Evolutionary conservation across 2,329 filamentous ascomycete species (phyloP).

Genomic region (Madurella fahalii): DNA sequence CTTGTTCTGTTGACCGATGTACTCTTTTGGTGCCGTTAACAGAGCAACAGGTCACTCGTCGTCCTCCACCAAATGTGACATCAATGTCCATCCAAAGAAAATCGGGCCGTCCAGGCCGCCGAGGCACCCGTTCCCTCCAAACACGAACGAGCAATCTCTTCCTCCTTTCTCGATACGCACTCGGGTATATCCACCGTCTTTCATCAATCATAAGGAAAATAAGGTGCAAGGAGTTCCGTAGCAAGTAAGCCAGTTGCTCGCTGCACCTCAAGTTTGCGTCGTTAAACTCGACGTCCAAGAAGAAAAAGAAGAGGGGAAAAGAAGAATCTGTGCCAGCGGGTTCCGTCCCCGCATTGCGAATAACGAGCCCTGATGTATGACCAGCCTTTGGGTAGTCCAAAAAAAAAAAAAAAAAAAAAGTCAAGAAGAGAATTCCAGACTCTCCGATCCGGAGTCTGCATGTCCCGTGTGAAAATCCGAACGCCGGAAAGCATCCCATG

Average conservation of each 20-base stretch:
- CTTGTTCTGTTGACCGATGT: too few species aligned
- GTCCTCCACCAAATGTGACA: too few species aligned
- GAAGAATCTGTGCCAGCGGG: background rate
- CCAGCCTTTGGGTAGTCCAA: background rate
- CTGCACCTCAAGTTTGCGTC: background rate
- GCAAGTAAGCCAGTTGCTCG: background rate
- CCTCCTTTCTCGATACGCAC: background rate
- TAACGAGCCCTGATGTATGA: background rate
- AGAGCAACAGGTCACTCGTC: too few species aligned
- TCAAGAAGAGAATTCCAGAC: background rate
- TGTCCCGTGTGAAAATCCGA: background rate
- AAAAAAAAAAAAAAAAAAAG: background rate
- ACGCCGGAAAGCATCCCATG: background rate
- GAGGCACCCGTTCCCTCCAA: background rate
- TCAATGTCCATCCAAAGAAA: slow-evolving; percentile 1
- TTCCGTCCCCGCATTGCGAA: background rate
- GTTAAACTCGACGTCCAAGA: background rate
- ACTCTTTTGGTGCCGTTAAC: too few species aligned
- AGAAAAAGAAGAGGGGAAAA: background rate
- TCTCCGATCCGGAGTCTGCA: background rate
- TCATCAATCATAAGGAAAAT: slow-evolving; percentile 15
- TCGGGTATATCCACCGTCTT: slow-evolving; percentile 22
- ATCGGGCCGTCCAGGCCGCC: slow-evolving; percentile 1
- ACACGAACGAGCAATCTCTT: background rate
- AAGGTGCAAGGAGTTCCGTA: background rate